Percentiles rank a stretch among this genome's conserved stretches.
Evolutionary conservation across 148 eudicot genomes (phyloP).

Genomic region (Rhododendron ovatum): DNA sequence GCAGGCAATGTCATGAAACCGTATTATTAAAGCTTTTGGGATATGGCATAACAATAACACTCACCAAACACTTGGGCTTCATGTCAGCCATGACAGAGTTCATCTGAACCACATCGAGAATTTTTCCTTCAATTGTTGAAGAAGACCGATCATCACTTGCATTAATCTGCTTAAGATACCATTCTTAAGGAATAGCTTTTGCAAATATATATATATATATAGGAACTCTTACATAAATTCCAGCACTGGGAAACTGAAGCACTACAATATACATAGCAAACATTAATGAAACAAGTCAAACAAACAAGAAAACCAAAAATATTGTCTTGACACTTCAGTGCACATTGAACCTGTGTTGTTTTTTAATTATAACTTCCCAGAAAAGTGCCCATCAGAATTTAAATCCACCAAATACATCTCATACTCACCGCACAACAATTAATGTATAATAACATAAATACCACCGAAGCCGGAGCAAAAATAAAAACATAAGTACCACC

Average conservation of each 20-base stretch:
- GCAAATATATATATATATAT: not conserved
- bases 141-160: slow-evolving; percentile 98
- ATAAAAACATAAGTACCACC: not conserved
- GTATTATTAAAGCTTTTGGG: not conserved
- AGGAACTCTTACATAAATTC: not conserved
- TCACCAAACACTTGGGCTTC: slow-evolving; percentile 94
- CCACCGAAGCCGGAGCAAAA: not conserved
- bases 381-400: not conserved
- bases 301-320: not conserved
- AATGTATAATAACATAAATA: not conserved
- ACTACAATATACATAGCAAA: slow-evolving; percentile 2
- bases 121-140: slow-evolving; percentile 68
- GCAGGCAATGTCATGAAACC: slow-evolving; percentile 2
- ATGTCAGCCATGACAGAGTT: slow-evolving; percentile 82
- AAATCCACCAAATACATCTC: not conserved
- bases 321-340: not conserved
- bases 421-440: not conserved
- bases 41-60: slow-evolving; percentile 18
- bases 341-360: not conserved
- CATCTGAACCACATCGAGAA: slow-evolving; percentile 96
- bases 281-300: slow-evolving; percentile 1
- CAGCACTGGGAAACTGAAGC: not conserved
- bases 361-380: not conserved
- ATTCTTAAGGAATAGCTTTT: slow-evolving; percentile 4
- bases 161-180: slow-evolving; percentile 58